Percentiles rank a stretch among this genome's conserved stretches.
Evolutionary conservation across 2,329 filamentous ascomycete species (phyloP).

Genomic region (Pseudogymnoascus sp.): DNA sequence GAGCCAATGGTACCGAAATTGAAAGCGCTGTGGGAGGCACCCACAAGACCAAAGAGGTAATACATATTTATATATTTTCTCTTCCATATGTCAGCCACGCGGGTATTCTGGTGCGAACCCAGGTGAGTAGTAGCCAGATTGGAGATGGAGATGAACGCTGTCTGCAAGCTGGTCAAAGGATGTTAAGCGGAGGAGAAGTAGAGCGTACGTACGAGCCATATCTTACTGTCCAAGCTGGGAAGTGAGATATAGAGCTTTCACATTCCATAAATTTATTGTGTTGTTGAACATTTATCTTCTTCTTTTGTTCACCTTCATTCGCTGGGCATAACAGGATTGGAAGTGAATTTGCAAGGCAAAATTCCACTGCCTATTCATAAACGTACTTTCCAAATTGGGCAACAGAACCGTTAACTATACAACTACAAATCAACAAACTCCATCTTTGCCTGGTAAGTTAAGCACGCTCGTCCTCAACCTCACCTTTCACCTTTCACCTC

Average conservation of each 20-base stretch:
- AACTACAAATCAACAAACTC: background rate
- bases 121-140: background rate
- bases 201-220: background rate
- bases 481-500: background rate
- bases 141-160: background rate
- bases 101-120: background rate
- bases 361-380: background rate
- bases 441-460: slow-evolving; percentile 1
- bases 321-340: background rate
- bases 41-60: no score
- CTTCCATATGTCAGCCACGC: no score
- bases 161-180: background rate
- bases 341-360: background rate
- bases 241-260: background rate
- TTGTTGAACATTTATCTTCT: background rate
- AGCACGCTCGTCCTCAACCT: background rate
- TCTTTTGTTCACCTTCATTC: background rate
- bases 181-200: background rate
- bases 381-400: background rate
- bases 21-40: no score
- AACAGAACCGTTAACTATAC: background rate
- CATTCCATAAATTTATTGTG: background rate
- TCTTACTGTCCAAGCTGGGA: no score
- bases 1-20: no score
- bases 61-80: no score